Base-by-base conservation (phyloP, 2,329 filamentous ascomycete genomes). In the Akanthomyces lecanii region DNA sequence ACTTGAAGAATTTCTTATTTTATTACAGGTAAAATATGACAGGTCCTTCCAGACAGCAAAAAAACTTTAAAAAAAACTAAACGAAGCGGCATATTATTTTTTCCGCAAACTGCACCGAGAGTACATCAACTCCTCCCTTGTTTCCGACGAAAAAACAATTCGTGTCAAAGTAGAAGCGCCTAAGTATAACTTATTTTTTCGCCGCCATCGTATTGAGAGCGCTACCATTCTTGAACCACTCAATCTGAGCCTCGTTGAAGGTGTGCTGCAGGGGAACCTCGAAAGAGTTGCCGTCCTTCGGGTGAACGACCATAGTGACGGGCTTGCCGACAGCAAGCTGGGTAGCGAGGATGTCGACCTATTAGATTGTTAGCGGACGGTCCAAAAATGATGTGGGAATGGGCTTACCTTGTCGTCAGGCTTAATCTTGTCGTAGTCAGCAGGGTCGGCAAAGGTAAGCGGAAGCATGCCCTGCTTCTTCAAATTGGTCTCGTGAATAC, bases 391-490 rank as follows among this genome's bases (percentile, higher is more conserved):
- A 25, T 8, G 38, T 36, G 14, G 11, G 40, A 53, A n/a, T 14
- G 11, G 23, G 74, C 74, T 70, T 74, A 83, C 88, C 81, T 89
- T 93, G 84, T 97, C 95, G 66, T 95, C 89, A 69, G 92, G 90
- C 76, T 89, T 87, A 78, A 99, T 93, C 86, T 91, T 96, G 78
- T 99, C 95, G 79, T 99, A 99, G 79, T 99, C 95, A 76, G 89
- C 94, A 63, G 94, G 94, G 76, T 98, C 88, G 64, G 87, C 80
- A 82, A 99, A 99, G 72, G 93, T 98, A 69, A 99, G 86, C 73
- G 95, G 95, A 81, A 99, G 90, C 94, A 99, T 97, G 81, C 95
- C 95, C 87, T 99, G 95, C 89, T 99, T 99, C 91, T 99, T 99
- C 83, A 99, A 82, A 87, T 99, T 99, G 84, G 95, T 99, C 86